phyloP scores from a whole-genome alignment of 2,329 filamentous ascomycete species.

The Ascochyta viciae-villosae region DNA sequence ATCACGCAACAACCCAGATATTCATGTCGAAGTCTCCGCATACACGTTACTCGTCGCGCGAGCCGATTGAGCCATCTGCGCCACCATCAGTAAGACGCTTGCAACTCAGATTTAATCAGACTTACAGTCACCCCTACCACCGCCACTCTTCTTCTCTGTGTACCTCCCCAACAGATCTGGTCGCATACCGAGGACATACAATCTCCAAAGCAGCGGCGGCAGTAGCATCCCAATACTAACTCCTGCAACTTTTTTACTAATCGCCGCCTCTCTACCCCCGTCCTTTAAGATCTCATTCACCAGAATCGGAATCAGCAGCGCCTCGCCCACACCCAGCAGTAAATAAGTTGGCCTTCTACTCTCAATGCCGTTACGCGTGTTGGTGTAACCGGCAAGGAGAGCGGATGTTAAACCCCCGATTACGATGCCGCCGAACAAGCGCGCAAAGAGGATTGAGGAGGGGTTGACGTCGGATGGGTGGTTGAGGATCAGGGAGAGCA shows the following conservation, averaged over 20 bases:
- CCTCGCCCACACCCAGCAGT: slow-evolving; percentile 33
- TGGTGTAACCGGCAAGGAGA: slow-evolving; percentile 28
- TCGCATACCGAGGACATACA: slow-evolving; percentile 31
- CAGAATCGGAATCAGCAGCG: slow-evolving; percentile 28
- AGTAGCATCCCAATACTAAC: slow-evolving; percentile 26
- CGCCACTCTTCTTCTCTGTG: slow-evolving; percentile 14
- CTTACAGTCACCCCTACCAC: slow-evolving; percentile 17
- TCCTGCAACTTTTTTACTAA: slow-evolving; percentile 27
- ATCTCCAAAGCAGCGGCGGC: slow-evolving; percentile 34
- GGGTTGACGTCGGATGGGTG: slow-evolving; percentile 32
- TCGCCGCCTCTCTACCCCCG: slow-evolving; percentile 23
- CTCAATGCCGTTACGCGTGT: slow-evolving; percentile 36
- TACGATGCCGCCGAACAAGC: slow-evolving; percentile 32
- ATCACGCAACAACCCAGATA: neutral
- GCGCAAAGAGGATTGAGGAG: slow-evolving; percentile 32
- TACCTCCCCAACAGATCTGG: slow-evolving; percentile 34
- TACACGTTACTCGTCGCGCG: slow-evolving; percentile 2
- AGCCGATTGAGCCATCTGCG: slow-evolving; percentile 17
- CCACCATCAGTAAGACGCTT: neutral
- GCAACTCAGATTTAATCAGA: neutral
- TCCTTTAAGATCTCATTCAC: slow-evolving; percentile 27
- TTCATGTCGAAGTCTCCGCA: neutral
- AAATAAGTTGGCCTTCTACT: slow-evolving; percentile 32
- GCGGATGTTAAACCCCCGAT: slow-evolving; percentile 35
- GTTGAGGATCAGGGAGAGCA: slow-evolving; percentile 30